A percentile compares a stretch with the other conserved stretches of the same genome.
phyloP scores from a whole-genome alignment of 345 rosid genomes.

The Citrus glauca region DNA sequence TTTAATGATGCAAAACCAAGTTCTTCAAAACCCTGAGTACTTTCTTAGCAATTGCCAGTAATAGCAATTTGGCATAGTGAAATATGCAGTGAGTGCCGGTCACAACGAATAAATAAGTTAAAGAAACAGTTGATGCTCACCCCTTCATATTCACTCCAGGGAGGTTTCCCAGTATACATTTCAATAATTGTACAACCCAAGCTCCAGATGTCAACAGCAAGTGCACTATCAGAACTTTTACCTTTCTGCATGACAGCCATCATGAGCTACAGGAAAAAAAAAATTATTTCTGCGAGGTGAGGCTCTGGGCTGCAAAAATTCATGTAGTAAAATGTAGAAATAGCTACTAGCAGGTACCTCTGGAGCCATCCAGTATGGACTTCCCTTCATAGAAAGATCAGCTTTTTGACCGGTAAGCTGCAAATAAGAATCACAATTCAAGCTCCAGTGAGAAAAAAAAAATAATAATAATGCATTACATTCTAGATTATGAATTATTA shows the following conservation, averaged over 20 bases:
- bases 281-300: constrained; percentile 14
- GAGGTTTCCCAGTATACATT: constrained; percentile 96
- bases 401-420: constrained; percentile 89
- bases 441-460: neutral
- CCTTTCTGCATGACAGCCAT: constrained; percentile 88
- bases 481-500: neutral
- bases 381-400: constrained; percentile 90
- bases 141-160: constrained; percentile 97
- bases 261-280: constrained; percentile 58
- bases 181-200: constrained; percentile 95
- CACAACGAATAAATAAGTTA: neutral
- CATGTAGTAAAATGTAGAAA: neutral
- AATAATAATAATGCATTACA: neutral
- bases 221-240: constrained; percentile 67
- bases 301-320: neutral
- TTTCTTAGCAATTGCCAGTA: neutral
- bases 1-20: neutral
- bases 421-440: constrained; percentile 12
- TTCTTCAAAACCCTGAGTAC: neutral
- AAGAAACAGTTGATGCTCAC: constrained; percentile 40
- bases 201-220: constrained; percentile 98
- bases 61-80: neutral
- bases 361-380: constrained; percentile 99
- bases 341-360: constrained; percentile 51
- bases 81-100: neutral